Base-by-base conservation (phyloP, 2,329 filamentous ascomycete species). In the Xylaria hypoxylon region DNA sequence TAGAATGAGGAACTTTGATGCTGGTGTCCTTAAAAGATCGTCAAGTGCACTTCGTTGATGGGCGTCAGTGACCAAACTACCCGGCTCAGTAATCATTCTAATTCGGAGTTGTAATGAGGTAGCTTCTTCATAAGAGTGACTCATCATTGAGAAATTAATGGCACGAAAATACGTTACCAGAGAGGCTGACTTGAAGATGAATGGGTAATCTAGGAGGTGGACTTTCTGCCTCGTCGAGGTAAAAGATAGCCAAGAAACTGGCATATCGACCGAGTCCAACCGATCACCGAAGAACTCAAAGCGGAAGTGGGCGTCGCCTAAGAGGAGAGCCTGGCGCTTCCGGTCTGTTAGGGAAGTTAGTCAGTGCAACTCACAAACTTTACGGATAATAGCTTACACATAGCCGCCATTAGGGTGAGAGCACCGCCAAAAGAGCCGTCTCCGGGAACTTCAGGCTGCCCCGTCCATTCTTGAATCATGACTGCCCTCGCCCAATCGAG, bases 111-210 rank as follows among this genome's bases (percentile, higher is more conserved):
- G 83, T 0, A 88, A 78, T 0, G 86, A 88, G 65, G 82, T 86
- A 0, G 92, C 89, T 69, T 89, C 86, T 74, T 96, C 92, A 72
- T 90, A 94, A 17, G 90, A 87, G 64, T 89, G 87, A 71, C 90
- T 92, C 95, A 98, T 98, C 17, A 87, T 86, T 0, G 92, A 88
- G 73, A 96, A 93, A 76, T 97, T 97, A 74, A 97, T 90, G 3
- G 93, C 88, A 19, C 95, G 90, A 77, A 98, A 97, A 76, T 94
- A 97, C 0, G 89, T 89, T 2, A 97, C 90, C 2, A 97, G 81
- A 1, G 88, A 88, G 0, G 89, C 85, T 0, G 90, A 85, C 22
- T 86, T 89, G 73, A 97, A 97, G 0, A 98, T 83, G 75, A 91
- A 96, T 0, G 92, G 89, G 69, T 91, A 93, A 65, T 94, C 90